These are phyloP conservation scores for Claviceps sp. DNA, from an alignment of 2,329 filamentous ascomycete species.

Conservation along the genomic window DNA sequence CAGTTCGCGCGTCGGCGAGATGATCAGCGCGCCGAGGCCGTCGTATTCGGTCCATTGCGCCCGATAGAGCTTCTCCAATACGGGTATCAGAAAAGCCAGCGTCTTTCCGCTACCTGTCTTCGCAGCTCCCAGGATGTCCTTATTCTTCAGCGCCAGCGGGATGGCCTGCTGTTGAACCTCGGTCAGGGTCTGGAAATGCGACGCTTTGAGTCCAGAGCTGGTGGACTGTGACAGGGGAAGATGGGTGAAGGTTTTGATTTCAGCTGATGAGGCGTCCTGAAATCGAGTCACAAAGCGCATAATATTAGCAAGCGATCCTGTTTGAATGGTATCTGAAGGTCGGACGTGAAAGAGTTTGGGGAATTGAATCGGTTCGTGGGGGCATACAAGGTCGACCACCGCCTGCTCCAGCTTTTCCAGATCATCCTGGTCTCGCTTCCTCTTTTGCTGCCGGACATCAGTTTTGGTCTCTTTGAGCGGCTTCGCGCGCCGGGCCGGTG, in stretches of 20 bases:
- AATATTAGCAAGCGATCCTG: not conserved
- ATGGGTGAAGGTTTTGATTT: constrained; percentile 60
- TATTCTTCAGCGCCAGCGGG: constrained; percentile 69
- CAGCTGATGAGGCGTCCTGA: constrained; percentile 45
- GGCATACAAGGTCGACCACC: constrained; percentile 20
- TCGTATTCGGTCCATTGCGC: constrained; percentile 82
- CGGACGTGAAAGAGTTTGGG: too few species aligned
- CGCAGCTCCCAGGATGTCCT: constrained; percentile 83
- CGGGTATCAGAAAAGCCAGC: constrained; percentile 78
- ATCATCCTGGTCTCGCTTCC: constrained; percentile 24
- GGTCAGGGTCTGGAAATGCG: constrained; percentile 81
- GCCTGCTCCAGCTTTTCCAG: constrained; percentile 20
- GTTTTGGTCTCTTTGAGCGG: constrained; percentile 17
- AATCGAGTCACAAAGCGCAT: not conserved
- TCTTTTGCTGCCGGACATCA: constrained; percentile 22
- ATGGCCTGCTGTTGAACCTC: constrained; percentile 88
- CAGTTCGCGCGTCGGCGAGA: constrained; percentile 87
- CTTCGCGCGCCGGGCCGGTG: constrained; percentile 13
- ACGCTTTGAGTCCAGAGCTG: constrained; percentile 62
- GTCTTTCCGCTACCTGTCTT: constrained; percentile 96
- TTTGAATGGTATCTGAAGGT: not conserved
- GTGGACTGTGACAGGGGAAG: constrained; percentile 79
- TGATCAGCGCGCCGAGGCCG: constrained; percentile 80
- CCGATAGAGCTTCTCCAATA: constrained; percentile 84
- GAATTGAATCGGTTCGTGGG: not conserved